These are phyloP conservation scores for Torulaspora microellipsoides DNA, from an alignment of 805 yeast species.

Conservation along the genomic window DNA sequence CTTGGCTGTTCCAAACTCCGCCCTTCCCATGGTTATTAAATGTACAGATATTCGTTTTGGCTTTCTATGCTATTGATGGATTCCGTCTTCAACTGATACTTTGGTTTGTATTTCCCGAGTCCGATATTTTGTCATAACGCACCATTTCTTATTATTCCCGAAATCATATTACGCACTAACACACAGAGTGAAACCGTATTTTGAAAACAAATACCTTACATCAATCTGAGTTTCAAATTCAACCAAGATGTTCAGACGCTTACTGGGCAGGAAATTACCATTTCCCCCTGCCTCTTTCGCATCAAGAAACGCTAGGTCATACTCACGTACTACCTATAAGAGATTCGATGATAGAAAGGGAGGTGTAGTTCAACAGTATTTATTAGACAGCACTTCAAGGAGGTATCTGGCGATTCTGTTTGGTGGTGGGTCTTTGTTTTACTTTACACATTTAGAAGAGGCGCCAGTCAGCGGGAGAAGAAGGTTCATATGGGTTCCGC, in stretches of 20 bases:
- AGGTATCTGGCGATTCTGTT: constrained; percentile 34
- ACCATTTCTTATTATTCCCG: too few relatives aligned
- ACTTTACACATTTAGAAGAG: constrained; percentile 56
- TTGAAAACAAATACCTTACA: too few relatives aligned
- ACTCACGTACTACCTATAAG: constrained; percentile 15
- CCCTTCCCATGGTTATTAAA: constrained; percentile 43
- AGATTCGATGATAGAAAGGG: constrained; percentile 21
- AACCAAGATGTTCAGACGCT: background rate
- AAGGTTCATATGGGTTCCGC: constrained; percentile 69
- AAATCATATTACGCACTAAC: too few relatives aligned
- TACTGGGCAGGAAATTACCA: too few relatives aligned
- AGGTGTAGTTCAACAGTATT: constrained; percentile 8
- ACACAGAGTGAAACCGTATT: too few relatives aligned
- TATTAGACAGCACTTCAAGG: constrained; percentile 30
- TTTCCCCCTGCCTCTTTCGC: too few relatives aligned
- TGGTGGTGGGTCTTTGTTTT: constrained; percentile 37
- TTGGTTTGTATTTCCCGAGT: too few relatives aligned
- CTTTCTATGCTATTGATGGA: too few relatives aligned
- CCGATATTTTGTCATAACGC: too few relatives aligned
- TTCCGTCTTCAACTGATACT: too few relatives aligned
- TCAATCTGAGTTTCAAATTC: background rate
- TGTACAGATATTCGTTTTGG: too few relatives aligned
- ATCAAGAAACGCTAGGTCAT: background rate
- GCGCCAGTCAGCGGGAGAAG: constrained; percentile 78
- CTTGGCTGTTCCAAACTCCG: constrained; percentile 65